Evolutionary conservation across 2,329 filamentous ascomycete genomes (phyloP).

Genomic region (Xylaria sp.): DNA sequence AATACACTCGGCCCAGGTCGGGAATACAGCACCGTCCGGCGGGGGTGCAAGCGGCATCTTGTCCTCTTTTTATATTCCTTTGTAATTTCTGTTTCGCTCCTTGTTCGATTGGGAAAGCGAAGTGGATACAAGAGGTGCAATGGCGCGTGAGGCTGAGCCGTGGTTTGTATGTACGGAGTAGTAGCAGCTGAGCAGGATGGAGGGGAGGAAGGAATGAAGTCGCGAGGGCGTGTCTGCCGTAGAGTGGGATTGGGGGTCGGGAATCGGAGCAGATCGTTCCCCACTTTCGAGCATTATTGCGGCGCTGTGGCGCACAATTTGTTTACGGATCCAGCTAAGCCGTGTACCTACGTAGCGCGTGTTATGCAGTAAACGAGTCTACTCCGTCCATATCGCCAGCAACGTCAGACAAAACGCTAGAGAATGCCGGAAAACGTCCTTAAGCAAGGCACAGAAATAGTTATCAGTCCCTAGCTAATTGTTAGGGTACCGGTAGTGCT

Average conservation of each 20-base stretch:
- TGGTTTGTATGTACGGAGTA: not conserved
- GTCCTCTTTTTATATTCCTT: not conserved
- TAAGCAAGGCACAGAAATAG: not conserved
- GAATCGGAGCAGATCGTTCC: conserved; percentile 4
- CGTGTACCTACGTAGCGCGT: too few relatives aligned
- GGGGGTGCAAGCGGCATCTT: conserved; percentile 26
- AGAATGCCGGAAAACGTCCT: too few relatives aligned
- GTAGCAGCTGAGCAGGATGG: not conserved
- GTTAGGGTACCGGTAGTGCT: too few relatives aligned
- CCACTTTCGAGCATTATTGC: conserved; percentile 1
- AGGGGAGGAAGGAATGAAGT: conserved; percentile 9
- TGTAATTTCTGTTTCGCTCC: too few relatives aligned
- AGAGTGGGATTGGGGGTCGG: conserved; percentile 8
- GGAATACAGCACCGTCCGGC: conserved; percentile 22
- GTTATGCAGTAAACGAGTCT: not conserved
- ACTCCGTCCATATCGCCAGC: not conserved
- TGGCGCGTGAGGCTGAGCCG: not conserved
- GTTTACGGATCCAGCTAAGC: not conserved
- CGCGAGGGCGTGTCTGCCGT: conserved; percentile 16
- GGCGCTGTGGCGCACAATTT: not conserved
- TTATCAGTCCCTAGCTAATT: not conserved
- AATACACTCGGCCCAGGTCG: conserved; percentile 25
- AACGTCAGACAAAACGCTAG: not conserved
- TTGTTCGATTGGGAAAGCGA: not conserved
- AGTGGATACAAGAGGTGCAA: not conserved